Evolutionary conservation across 2,329 filamentous ascomycete genomes (phyloP).

Genomic region (Apiospora saccharicola): DNA sequence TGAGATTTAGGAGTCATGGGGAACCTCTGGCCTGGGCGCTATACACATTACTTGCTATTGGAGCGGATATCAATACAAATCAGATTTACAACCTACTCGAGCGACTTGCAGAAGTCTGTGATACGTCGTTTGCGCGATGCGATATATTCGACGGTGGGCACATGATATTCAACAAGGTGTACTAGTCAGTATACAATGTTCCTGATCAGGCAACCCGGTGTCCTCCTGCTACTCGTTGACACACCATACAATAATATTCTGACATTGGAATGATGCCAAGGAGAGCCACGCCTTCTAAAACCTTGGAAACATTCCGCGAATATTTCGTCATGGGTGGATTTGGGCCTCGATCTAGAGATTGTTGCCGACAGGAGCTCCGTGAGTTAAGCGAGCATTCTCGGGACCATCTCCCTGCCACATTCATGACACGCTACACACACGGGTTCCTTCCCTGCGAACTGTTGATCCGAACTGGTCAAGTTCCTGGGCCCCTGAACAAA

Average conservation of each 20-base stretch:
- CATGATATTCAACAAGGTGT: not conserved
- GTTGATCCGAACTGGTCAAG: constrained; percentile 5
- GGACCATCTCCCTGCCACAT: not conserved
- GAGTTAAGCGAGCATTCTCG: not conserved
- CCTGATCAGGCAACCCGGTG: not conserved
- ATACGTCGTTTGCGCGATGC: not conserved
- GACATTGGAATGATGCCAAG: not conserved
- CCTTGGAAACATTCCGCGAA: not conserved
- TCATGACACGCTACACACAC: constrained; percentile 10
- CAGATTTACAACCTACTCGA: constrained; percentile 1
- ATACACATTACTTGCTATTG: not conserved
- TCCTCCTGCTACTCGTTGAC: not conserved
- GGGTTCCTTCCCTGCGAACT: not conserved
- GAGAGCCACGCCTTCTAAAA: not conserved
- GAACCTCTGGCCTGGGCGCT: not conserved
- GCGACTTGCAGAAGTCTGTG: not conserved
- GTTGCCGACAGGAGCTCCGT: not conserved
- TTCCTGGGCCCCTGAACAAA: not conserved
- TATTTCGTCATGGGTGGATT: not conserved
- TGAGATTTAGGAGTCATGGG: constrained; percentile 6
- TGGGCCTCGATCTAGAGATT: not conserved
- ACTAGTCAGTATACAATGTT: not conserved
- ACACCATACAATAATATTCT: too few species aligned
- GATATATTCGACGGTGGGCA: not conserved
- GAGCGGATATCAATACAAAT: not conserved